These are phyloP conservation scores for Crotalaria pallida DNA, from an alignment of 306 rosid species.

Conservation along the genomic window DNA sequence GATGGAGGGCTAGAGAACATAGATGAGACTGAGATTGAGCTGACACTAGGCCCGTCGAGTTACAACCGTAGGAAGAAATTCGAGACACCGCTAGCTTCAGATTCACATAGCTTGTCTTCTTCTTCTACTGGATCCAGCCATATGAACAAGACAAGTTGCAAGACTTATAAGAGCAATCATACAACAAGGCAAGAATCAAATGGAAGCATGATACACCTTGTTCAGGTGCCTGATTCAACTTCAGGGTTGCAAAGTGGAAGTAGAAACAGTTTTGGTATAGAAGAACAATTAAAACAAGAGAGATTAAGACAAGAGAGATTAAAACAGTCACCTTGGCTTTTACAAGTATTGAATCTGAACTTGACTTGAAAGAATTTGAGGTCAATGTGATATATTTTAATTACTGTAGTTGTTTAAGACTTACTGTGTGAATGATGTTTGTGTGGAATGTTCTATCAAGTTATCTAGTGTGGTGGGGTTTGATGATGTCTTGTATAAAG, in stretches of 20 bases:
- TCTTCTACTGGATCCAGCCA: slow-evolving; percentile 81
- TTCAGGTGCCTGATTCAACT: slow-evolving; percentile 27
- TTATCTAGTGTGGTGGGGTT: slow-evolving; percentile 33
- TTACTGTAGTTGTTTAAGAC: slow-evolving; percentile 35
- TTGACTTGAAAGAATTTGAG: slow-evolving; percentile 42
- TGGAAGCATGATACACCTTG: slow-evolving; percentile 28
- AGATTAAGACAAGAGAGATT: slow-evolving; percentile 63
- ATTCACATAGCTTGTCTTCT: slow-evolving; percentile 73
- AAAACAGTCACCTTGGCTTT: slow-evolving; percentile 76
- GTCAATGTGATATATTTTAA: slow-evolving; percentile 30
- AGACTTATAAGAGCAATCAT: slow-evolving; percentile 18
- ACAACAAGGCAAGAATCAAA: slow-evolving; percentile 29
- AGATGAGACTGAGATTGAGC: slow-evolving; percentile 74
- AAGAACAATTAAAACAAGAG: slow-evolving; percentile 55
- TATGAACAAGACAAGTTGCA: slow-evolving; percentile 42
- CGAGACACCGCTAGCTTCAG: slow-evolving; percentile 53
- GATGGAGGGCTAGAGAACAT: slow-evolving; percentile 45
- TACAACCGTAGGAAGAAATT: slow-evolving; percentile 53
- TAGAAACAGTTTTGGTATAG: slow-evolving; percentile 37
- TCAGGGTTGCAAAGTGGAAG: slow-evolving; percentile 30
- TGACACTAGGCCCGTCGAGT: slow-evolving; percentile 85
- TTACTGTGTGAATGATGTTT: slow-evolving; percentile 50
- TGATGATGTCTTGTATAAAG: slow-evolving; percentile 37
- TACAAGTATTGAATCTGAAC: slow-evolving; percentile 82
- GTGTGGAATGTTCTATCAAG: slow-evolving; percentile 39